Percentiles rank a stretch among this genome's conserved stretches.
Conservation (phyloP, 768 basidiomycete genomes). For the Tylopilus rubrobrunneus region DNA sequence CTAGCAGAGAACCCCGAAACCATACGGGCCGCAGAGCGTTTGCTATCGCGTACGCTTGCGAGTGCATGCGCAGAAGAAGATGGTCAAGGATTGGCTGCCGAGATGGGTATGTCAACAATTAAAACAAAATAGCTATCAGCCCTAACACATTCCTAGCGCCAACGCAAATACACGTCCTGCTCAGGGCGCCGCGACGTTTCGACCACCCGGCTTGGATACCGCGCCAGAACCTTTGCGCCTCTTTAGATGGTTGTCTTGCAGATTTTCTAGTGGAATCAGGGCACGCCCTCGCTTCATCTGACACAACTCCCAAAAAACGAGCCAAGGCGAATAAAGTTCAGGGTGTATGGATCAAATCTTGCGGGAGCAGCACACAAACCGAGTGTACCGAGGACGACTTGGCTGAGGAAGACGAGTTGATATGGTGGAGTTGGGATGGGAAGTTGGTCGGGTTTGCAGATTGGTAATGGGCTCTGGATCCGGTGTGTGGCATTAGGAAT, state of each 20-base stretch:
- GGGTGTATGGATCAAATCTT: constrained; percentile 40
- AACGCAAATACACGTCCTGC: constrained; percentile 44
- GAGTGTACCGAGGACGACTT: constrained; percentile 12
- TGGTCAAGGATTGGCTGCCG: constrained; percentile 36
- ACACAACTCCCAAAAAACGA: constrained; percentile 26
- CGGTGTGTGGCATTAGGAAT: not conserved
- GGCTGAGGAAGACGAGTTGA: constrained; percentile 43
- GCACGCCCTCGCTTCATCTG: not conserved
- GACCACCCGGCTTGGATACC: constrained; percentile 45
- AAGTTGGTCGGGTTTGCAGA: constrained; percentile 46
- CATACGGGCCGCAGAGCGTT: constrained; percentile 34
- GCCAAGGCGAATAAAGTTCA: constrained; percentile 30
- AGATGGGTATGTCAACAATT: constrained; percentile 34
- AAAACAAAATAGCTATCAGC: not conserved
- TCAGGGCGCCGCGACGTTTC: constrained; percentile 47
- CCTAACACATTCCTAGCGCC: constrained; percentile 32
- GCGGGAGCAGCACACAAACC: not conserved
- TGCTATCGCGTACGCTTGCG: constrained; percentile 44
- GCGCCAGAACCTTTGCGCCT: constrained; percentile 37
- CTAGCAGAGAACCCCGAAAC: constrained; percentile 33
- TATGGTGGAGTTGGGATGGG: constrained; percentile 54
- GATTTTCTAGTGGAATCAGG: constrained; percentile 33
- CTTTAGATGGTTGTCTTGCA: constrained; percentile 35
- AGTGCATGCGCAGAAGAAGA: constrained; percentile 41
- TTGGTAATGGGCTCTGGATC: constrained; percentile 29